Percentiles rank a stretch among this genome's conserved stretches.
These are phyloP conservation scores for Pichia inconspicua DNA, from an alignment of 1,139 yeast genomes.

Conservation along the genomic window DNA sequence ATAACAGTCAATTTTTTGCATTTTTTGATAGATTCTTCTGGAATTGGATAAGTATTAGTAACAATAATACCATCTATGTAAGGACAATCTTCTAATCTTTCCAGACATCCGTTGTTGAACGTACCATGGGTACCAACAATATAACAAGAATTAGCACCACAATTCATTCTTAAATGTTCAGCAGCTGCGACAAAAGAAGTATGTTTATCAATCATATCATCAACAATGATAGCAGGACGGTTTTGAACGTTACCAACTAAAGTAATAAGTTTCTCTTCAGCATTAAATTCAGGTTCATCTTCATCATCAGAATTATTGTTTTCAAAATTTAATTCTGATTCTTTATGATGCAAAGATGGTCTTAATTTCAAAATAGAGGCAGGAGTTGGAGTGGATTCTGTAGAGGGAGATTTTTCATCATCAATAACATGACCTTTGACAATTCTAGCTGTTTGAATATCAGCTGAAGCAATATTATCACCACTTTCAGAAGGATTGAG, in stretches of 20 bases:
- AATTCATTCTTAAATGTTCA: constrained; percentile 86
- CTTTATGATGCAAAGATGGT: constrained; percentile 19
- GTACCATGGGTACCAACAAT: constrained; percentile 95
- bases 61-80: constrained; percentile 87
- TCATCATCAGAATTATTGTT: constrained; percentile 79
- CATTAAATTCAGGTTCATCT: constrained; percentile 62
- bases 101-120: constrained; percentile 80
- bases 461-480: constrained; percentile 61
- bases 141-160: constrained; percentile 90
- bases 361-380: constrained; percentile 7
- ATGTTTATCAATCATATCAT: constrained; percentile 96
- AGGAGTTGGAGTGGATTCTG: constrained; percentile 1
- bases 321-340: constrained; percentile 40
- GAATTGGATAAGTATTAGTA: constrained; percentile 91
- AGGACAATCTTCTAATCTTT: constrained; percentile 64
- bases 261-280: constrained; percentile 85
- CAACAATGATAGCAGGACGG: constrained; percentile 86
- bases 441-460: constrained; percentile 91
- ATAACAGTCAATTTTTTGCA: constrained; percentile 71
- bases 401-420: constrained; percentile 33
- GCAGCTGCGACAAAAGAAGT: constrained; percentile 94
- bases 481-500: constrained; percentile 27
- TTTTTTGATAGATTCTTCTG: constrained; percentile 47
- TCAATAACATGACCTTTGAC: constrained; percentile 97
- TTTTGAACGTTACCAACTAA: constrained; percentile 92